A percentile compares a stretch with the other conserved stretches of the same genome.
Conservation (phyloP, 2,329 filamentous ascomycete genomes). For the Apiospora malaysiana region DNA sequence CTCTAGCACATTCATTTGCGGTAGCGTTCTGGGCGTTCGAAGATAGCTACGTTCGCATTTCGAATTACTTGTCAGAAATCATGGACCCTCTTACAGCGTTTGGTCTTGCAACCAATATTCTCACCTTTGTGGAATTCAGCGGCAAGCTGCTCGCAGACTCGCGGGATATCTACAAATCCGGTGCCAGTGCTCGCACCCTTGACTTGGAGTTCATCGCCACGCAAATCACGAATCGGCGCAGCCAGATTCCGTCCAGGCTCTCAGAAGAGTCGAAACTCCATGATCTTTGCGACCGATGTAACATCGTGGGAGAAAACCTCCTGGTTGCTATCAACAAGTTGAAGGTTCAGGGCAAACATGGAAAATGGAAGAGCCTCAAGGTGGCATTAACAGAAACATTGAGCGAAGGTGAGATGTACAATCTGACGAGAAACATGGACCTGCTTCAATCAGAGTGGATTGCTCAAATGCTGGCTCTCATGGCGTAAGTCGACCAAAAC, state of each 20-base stretch:
- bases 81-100: not conserved
- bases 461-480: not conserved
- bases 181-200: not conserved
- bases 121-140: not conserved
- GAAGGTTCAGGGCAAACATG: not conserved
- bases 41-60: not conserved
- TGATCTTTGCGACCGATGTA: not conserved
- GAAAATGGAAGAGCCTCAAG: not conserved
- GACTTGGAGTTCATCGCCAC: not conserved
- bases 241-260: too few species aligned
- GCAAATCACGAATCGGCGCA: not conserved
- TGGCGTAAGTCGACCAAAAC: not conserved
- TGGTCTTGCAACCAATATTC: not conserved
- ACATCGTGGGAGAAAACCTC: not conserved
- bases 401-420: not conserved
- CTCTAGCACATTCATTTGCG: too few species aligned
- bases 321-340: not conserved
- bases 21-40: too few species aligned
- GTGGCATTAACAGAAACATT: not conserved
- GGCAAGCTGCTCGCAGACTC: not conserved
- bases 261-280: not conserved
- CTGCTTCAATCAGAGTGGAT: not conserved
- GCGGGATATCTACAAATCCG: not conserved
- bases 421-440: not conserved
- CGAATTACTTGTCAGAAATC: not conserved